Base-by-base conservation (phyloP, 345 rosid species). In the Eucalyptus sp. region DNA sequence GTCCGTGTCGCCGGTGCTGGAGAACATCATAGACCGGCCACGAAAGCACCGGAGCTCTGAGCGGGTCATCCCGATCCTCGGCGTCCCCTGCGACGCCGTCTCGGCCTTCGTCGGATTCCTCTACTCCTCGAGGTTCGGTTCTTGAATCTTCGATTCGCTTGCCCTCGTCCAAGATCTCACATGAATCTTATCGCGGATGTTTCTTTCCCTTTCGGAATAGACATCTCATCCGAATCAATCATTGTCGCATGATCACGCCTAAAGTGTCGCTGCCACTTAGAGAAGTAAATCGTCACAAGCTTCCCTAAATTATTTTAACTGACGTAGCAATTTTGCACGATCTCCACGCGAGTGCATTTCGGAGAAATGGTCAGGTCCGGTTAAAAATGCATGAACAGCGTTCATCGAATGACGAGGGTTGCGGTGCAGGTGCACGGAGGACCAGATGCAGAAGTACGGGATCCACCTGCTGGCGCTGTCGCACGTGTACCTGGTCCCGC, bases 391-490 rank as follows among this genome's bases (percentile, higher is more conserved):
- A 10, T 10, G 48, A 43, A 2, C 27, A 22, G 84, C 46, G 62
- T 43, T 76, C 50, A 43, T 49, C 68, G 25, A 54, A 22, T 54
- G n/a, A 88, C 48, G 89, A 15, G 86, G 54, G 50, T 79, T 90
- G 88, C 86, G 90, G 88, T 22, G 86, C 88, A 97, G 99, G 90
- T 94, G 94, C 91, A 58, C 90, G 11, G 98, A 94, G 68, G 95
- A 93, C 88, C 92, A 96, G 87, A 88, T 95, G 94, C 95, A 94
- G 92, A 93, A 93, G 89, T 96, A 91, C 20, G 98, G 99, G n/a
- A 95, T 96, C 88, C 99, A 96, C 86, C 94, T 96, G 27, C 89
- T 97, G 88, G 94, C 95, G 6, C 93, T 97, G 86, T 95, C 99
- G 5, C 99, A 97, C 88, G 98, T 96, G 44, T 96, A 96, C 92